phyloP scores from a whole-genome alignment of 495 filamentous ascomycete genomes.

The Talaromyces proteolyticus region DNA sequence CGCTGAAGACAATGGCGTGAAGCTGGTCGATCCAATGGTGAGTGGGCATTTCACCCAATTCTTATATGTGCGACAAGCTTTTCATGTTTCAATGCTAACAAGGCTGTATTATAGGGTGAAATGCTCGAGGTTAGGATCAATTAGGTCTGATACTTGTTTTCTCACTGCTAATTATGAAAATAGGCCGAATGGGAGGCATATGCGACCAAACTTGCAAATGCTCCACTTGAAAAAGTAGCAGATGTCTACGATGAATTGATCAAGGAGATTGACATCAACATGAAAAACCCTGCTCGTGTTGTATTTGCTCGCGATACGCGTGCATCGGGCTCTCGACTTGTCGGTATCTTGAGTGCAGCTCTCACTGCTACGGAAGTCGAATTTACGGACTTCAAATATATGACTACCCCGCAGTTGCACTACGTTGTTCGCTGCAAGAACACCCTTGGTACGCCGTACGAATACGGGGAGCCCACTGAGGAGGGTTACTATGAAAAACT shows the following conservation, averaged over 20 bases:
- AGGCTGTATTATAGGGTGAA: slow-evolving; percentile 55
- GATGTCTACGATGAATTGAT: slow-evolving; percentile 70
- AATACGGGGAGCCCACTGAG: slow-evolving; percentile 86
- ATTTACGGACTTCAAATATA: slow-evolving; percentile 72
- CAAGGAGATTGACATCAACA: slow-evolving; percentile 67
- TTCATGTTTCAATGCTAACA: slow-evolving; percentile 6
- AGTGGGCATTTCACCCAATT: slow-evolving; percentile 13
- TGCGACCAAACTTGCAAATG: slow-evolving; percentile 84
- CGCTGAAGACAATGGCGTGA: slow-evolving; percentile 94
- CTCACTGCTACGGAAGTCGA: slow-evolving; percentile 69
- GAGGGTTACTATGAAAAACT: slow-evolving; percentile 94
- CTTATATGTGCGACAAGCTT: background rate
- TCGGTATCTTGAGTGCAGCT: slow-evolving; percentile 67
- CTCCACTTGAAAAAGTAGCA: slow-evolving; percentile 63
- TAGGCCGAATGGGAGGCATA: slow-evolving; percentile 80
- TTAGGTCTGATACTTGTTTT: slow-evolving; percentile 4
- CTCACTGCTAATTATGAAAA: background rate
- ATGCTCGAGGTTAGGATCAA: slow-evolving; percentile 72
- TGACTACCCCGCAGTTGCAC: slow-evolving; percentile 95
- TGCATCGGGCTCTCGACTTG: slow-evolving; percentile 80
- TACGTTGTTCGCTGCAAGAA: slow-evolving; percentile 94
- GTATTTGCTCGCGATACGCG: slow-evolving; percentile 91
- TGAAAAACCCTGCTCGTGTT: slow-evolving; percentile 64
- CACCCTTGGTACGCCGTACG: slow-evolving; percentile 71
- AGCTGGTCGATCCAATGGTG: slow-evolving; percentile 93